Evolutionary conservation across 2,329 filamentous ascomycete genomes (phyloP).

Genomic region (Fusarium stilboides): DNA sequence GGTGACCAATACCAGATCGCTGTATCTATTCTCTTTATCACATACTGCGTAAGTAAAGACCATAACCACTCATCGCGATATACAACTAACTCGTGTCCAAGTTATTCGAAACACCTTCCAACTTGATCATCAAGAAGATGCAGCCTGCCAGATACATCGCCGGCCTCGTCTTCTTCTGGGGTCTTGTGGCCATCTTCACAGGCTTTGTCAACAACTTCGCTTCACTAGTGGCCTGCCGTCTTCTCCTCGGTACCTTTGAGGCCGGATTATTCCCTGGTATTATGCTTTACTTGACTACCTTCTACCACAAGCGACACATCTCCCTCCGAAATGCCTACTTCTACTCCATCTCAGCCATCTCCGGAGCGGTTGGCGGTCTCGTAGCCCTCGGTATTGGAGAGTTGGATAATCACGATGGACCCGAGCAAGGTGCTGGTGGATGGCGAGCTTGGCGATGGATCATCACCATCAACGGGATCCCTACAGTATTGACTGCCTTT

Average conservation of each 20-base stretch:
- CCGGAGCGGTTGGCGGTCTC: slow-evolving; percentile 75
- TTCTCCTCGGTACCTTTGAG: slow-evolving; percentile 57
- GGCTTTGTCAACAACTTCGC: slow-evolving; percentile 63
- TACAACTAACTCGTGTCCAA: slow-evolving; percentile 3
- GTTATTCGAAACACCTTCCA: slow-evolving; percentile 60
- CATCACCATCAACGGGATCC: slow-evolving; percentile 68
- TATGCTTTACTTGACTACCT: slow-evolving; percentile 71
- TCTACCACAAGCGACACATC: slow-evolving; percentile 74
- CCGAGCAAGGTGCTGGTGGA: slow-evolving; percentile 71
- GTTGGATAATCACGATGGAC: slow-evolving; percentile 50
- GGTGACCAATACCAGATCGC: slow-evolving; percentile 71
- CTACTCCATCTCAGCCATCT: slow-evolving; percentile 72
- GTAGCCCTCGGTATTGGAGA: slow-evolving; percentile 73
- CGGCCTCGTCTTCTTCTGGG: slow-evolving; percentile 62
- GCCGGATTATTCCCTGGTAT: slow-evolving; percentile 67
- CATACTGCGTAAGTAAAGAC: slow-evolving; percentile 58
- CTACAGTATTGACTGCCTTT: slow-evolving; percentile 66
- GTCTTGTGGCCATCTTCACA: slow-evolving; percentile 60
- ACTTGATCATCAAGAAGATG: slow-evolving; percentile 57
- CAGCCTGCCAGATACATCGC: slow-evolving; percentile 65
- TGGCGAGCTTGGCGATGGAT: slow-evolving; percentile 78
- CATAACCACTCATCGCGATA: rapidly evolving
- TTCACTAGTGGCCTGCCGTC: slow-evolving; percentile 61
- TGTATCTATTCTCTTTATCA: slow-evolving; percentile 60
- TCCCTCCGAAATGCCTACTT: slow-evolving; percentile 75